Base-by-base conservation (phyloP, 2,329 filamentous ascomycete genomes). In the Talaromyces sp. region DNA sequence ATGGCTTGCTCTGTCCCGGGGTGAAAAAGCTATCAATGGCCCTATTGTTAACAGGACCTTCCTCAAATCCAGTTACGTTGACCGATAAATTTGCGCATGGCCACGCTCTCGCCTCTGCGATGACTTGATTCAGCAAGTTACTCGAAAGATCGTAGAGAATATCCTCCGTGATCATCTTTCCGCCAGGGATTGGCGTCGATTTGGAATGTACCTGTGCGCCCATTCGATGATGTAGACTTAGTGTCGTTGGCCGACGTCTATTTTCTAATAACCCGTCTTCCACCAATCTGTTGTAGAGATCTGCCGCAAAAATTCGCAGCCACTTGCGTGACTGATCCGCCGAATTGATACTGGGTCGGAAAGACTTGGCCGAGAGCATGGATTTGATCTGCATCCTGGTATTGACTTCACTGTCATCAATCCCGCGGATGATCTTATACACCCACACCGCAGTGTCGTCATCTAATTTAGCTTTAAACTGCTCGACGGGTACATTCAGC, bases 321-420 rank as follows among this genome's bases (percentile, higher is more conserved):
- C 95, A 99, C 64, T 87, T 88, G 25, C 85, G 80, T 1, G 88
- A 93, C 73, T 96, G 91, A 23, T 95, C 91, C 18, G 85, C 79
- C 1, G 83, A 88, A 68, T 87, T 90, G 72, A 98, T 93, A 62
- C 84, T 86, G 0, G 95, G 95, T 28, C 91, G 84, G 71, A 99
- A 99, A 0, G 92, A 96, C 73, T 99, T 99, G 21, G 95, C 93
- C 1, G 92, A 97, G 14, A 98, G 82, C 93, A 99, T 98, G 16
- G 90, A 95, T 75, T 98, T 97, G 79, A 97, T 96, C 71, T 95
- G 91, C 1, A 92, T 96, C 58, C 93, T 84, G 31, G 92, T 85
- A 71, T 92, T 97, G 67, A 99, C 92, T 75, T 97, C 93, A 69
- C 89, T 95, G 57, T 82, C 80, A 74, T 99, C 95, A 65, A 93